A percentile compares a stretch with the other conserved stretches of the same genome.
Conservation (phyloP, 768 basidiomycete species). For the Psilocybe cubensis region DNA sequence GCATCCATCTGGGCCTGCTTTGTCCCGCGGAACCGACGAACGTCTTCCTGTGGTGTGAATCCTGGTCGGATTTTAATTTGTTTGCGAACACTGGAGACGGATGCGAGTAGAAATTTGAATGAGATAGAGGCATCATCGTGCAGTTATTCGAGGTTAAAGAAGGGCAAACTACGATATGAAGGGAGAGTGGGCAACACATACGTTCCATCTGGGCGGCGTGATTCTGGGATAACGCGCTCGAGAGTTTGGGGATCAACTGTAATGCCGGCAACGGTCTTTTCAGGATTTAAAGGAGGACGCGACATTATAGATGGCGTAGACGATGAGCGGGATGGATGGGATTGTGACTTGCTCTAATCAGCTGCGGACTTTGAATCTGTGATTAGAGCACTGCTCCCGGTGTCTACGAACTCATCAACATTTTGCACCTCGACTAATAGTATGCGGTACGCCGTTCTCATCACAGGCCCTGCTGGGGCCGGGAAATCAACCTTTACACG, state of each 20-base stretch:
- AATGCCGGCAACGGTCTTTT: constrained; percentile 77
- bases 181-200: constrained; percentile 41
- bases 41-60: constrained; percentile 94
- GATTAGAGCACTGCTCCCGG: constrained; percentile 1
- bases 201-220: constrained; percentile 84
- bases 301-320: constrained; percentile 55
- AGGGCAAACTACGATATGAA: constrained; percentile 7
- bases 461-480: constrained; percentile 96
- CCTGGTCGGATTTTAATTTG: constrained; percentile 90
- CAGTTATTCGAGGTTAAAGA: constrained; percentile 12
- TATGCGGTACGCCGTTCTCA: constrained; percentile 89
- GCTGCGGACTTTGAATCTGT: constrained; percentile 35
- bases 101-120: constrained; percentile 2
- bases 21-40: constrained; percentile 81
- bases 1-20: constrained; percentile 76
- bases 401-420: background rate
- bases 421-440: constrained; percentile 10
- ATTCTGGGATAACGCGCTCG: constrained; percentile 88
- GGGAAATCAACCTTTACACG: constrained; percentile 96
- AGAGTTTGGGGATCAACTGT: constrained; percentile 84
- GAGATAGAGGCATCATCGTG: background rate
- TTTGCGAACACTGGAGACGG: constrained; percentile 72
- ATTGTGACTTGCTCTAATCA: constrained; percentile 5
- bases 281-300: constrained; percentile 73
- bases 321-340: constrained; percentile 11